These are phyloP conservation scores for Cladosporium sp. DNA, from an alignment of 2,329 filamentous ascomycete species.

Conservation along the genomic window DNA sequence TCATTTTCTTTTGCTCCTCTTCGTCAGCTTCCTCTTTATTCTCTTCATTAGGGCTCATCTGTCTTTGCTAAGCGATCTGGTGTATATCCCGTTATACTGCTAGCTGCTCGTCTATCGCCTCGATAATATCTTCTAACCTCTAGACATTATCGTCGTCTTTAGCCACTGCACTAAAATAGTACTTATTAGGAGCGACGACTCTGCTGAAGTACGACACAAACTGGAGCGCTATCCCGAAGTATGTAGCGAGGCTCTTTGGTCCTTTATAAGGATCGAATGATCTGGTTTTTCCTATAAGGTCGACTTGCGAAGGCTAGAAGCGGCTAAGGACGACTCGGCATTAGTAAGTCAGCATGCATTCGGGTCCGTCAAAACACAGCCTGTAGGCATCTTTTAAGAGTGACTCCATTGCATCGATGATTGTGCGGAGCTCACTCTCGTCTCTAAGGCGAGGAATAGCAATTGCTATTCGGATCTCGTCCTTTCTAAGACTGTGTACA, in stretches of 20 bases:
- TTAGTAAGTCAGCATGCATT: conserved; percentile 23
- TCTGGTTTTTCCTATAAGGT: conserved; percentile 19
- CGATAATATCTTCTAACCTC: background rate
- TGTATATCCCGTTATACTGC: too few species aligned
- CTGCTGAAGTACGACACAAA: too few species aligned
- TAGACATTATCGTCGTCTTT: background rate
- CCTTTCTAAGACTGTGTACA: conserved; percentile 17
- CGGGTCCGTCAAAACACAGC: conserved; percentile 23
- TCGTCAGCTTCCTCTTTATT: too few species aligned
- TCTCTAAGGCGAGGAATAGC: conserved; percentile 7
- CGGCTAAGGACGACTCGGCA: background rate
- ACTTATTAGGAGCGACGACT: background rate
- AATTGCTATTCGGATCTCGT: conserved; percentile 21
- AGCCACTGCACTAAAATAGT: conserved; percentile 5
- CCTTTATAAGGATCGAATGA: conserved; percentile 21
- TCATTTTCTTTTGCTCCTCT: too few species aligned
- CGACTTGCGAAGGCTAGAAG: conserved; percentile 20
- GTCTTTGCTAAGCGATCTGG: too few species aligned
- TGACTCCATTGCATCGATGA: conserved; percentile 15
- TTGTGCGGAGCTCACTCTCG: background rate
- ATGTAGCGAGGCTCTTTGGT: background rate
- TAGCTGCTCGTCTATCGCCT: background rate
- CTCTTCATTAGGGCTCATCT: too few species aligned
- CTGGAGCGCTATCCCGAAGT: too few species aligned
- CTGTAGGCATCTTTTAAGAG: conserved; percentile 19